Evolutionary conservation across 2,329 filamentous ascomycete genomes (phyloP), one percentile per base, ranked within the genome.

Genomic region (Fusarium sp.): DNA sequence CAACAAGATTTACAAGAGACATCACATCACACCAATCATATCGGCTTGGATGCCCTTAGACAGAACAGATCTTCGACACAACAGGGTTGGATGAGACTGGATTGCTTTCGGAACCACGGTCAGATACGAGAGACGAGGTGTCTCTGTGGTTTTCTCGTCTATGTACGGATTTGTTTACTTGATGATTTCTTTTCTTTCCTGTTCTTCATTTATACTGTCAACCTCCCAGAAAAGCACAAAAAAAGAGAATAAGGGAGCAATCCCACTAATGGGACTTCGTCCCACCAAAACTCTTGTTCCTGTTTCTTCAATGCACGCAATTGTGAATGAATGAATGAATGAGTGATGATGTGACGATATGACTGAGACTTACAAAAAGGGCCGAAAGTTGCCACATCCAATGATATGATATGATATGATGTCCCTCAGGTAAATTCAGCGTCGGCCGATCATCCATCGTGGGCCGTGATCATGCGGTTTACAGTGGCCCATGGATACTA

Each of bases 231-330:
- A 70, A 65, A 72, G 29, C n/a, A 59, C 20, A 53, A 70, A 66
- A 69, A 68, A 68, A 58, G 66, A 35, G 42, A 38, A 66, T 9
- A 59, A 57, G 65, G 57, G 69, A 60, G 47, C 45, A 60, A 59
- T 64, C 69, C 57, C 49, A 72, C 25, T 10, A 69, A 60, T 47
- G 56, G 68, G 53, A 45, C 44, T 33, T 47, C 44, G 42, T 50
- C 68, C 68, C 57, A 52, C 62, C 50, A 63, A 50, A 35, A 36
- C 25, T 31, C 35, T 18, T 52, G 42, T 44, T 17, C 39, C n/a
- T 53, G n/a, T 54, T n/a, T n/a, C 25, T 39, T 27, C 15, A 46
- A 50, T 36, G 33, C 22, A 52, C 35, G 7, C 25, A 36, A 31
- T 27, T 35, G 46, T 71, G 54, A 58, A 50, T 35, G 38, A 46